phyloP scores from a whole-genome alignment of 805 yeast species.

The Torulaspora franciscae region DNA sequence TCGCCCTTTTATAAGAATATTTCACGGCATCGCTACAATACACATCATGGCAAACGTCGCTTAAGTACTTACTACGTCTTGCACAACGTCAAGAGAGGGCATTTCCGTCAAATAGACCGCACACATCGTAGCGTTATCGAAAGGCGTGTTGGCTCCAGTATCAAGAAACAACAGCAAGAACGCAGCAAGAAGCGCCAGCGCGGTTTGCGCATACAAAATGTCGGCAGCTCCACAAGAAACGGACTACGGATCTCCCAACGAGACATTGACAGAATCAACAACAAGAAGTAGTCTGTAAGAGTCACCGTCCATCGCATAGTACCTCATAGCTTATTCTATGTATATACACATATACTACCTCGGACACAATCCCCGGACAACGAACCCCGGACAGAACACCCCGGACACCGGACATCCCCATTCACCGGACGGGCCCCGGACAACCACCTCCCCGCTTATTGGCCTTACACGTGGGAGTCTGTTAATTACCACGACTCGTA shows the following conservation, averaged over 20 bases:
- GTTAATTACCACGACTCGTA: too few species aligned
- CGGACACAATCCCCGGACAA: too few species aligned
- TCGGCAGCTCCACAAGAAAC: conserved; percentile 73
- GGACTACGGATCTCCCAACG: conserved; percentile 66
- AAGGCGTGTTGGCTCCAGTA: conserved; percentile 43
- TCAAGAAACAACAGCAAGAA: conserved; percentile 46
- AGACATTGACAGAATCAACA: conserved; percentile 54
- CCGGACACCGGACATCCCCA: background rate
- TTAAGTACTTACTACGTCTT: conserved; percentile 30
- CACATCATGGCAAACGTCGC: conserved; percentile 2
- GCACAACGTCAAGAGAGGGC: conserved; percentile 63
- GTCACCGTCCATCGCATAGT: too few species aligned
- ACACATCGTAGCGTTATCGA: conserved; percentile 37
- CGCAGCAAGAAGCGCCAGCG: conserved; percentile 52
- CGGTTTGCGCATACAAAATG: conserved; percentile 70
- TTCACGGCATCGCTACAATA: background rate
- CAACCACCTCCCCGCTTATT: background rate
- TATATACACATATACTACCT: too few species aligned
- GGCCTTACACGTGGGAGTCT: background rate
- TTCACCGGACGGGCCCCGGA: background rate
- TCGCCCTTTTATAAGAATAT: background rate
- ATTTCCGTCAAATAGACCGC: conserved; percentile 54
- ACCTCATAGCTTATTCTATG: too few species aligned
- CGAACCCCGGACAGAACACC: conserved; percentile 13
- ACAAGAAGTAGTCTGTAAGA: background rate